Percentiles rank a stretch among this genome's conserved stretches.
phyloP scores from a whole-genome alignment of 2,329 filamentous ascomycete genomes.

The Fusarium denticulatum region DNA sequence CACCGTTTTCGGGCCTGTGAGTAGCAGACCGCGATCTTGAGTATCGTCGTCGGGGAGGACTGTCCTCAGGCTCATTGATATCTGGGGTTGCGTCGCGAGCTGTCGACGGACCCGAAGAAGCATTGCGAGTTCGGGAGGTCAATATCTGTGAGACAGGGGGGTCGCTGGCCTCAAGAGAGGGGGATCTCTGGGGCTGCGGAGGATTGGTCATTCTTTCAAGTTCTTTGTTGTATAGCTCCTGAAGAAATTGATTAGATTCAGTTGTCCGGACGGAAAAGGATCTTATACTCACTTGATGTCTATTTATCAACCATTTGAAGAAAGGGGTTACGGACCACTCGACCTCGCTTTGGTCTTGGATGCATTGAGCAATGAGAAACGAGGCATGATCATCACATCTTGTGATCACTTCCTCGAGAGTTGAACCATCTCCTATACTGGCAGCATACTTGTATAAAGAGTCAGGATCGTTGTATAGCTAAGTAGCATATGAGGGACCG shows the following conservation, averaged over 20 bases:
- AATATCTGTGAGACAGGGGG: slow-evolving; percentile 8
- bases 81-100: slow-evolving; percentile 27
- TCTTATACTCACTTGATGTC: slow-evolving; percentile 51
- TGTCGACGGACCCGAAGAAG: slow-evolving; percentile 23
- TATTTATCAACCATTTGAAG: slow-evolving; percentile 57
- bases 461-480: neutral
- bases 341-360: slow-evolving; percentile 48
- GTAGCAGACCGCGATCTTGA: slow-evolving; percentile 31
- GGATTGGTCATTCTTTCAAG: slow-evolving; percentile 36
- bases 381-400: slow-evolving; percentile 60
- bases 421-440: slow-evolving; percentile 62
- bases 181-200: slow-evolving; percentile 23
- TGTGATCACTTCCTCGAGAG: slow-evolving; percentile 59
- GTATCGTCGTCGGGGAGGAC: slow-evolving; percentile 15
- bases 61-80: slow-evolving; percentile 7
- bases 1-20: slow-evolving; percentile 3
- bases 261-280: neutral
- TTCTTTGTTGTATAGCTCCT: slow-evolving; percentile 44
- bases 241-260: neutral
- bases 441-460: slow-evolving; percentile 56
- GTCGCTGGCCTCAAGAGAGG: slow-evolving; percentile 25
- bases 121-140: slow-evolving; percentile 38
- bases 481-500: neutral
- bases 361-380: slow-evolving; percentile 64
- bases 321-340: slow-evolving; percentile 60